Evolutionary conservation across 108 stramenopile species (phyloP).

Genomic region (Discostella pseudostelligera): DNA sequence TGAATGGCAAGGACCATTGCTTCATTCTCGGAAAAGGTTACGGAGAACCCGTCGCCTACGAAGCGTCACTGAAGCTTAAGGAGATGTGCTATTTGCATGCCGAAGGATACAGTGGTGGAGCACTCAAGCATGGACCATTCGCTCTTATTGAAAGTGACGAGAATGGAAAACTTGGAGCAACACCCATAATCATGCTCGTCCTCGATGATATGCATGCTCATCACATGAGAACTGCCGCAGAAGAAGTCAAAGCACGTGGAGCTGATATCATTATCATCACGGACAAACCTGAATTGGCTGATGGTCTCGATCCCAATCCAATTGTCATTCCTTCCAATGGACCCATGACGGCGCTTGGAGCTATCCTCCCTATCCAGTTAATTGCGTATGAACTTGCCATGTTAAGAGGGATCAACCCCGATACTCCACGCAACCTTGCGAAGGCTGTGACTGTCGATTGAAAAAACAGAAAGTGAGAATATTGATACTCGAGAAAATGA

Average conservation of each 20-base stretch:
- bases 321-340: constrained; percentile 96
- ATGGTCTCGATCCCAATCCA: constrained; percentile 85
- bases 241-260: constrained; percentile 97
- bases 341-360: constrained; percentile 93
- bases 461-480: background rate
- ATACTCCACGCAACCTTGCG: constrained; percentile 98
- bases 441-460: constrained; percentile 99
- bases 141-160: constrained; percentile 90
- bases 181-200: constrained; percentile 98
- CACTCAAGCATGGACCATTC: constrained; percentile 99
- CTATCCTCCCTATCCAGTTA: constrained; percentile 94
- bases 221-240: constrained; percentile 92
- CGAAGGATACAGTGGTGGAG: constrained; percentile 98
- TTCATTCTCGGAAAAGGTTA: constrained; percentile 97
- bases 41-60: constrained; percentile 93
- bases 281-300: constrained; percentile 82
- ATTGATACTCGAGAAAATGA: background rate
- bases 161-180: constrained; percentile 92
- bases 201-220: constrained; percentile 96
- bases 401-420: constrained; percentile 96
- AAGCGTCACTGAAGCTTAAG: constrained; percentile 99
- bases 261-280: constrained; percentile 87
- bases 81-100: constrained; percentile 99
- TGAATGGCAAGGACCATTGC: constrained; percentile 91
- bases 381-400: constrained; percentile 98